A percentile compares a stretch with the other conserved stretches of the same genome.
These are phyloP conservation scores for Auriscalpium orientale DNA, from an alignment of 768 basidiomycete genomes.

Conservation along the genomic window DNA sequence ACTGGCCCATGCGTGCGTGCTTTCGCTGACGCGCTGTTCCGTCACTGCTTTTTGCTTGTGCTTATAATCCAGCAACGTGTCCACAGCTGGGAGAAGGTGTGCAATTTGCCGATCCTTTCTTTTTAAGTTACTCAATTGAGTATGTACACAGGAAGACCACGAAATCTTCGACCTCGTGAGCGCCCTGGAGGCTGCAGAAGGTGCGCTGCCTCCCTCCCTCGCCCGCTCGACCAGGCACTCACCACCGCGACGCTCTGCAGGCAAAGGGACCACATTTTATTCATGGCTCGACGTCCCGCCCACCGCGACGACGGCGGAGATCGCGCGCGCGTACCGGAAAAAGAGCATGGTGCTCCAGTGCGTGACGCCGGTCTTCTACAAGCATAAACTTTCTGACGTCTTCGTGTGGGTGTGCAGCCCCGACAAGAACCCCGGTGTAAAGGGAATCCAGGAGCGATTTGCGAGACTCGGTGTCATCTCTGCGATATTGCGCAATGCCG, in stretches of 20 bases:
- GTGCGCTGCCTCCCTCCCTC: constrained; percentile 27
- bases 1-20: constrained; percentile 51
- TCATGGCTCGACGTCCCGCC: constrained; percentile 81
- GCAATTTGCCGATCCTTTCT: constrained; percentile 1
- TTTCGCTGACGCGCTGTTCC: not conserved
- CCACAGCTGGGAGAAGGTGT: constrained; percentile 65
- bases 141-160: constrained; percentile 66
- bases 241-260: constrained; percentile 23
- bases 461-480: constrained; percentile 84
- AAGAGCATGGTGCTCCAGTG: constrained; percentile 88
- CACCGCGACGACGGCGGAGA: constrained; percentile 67
- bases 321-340: constrained; percentile 86
- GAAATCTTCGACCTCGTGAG: constrained; percentile 94
- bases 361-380: constrained; percentile 23
- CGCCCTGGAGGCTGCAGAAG: constrained; percentile 74
- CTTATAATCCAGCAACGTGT: constrained; percentile 2
- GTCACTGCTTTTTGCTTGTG: not conserved
- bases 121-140: not conserved
- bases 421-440: constrained; percentile 88
- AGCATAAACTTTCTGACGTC: too few species aligned
- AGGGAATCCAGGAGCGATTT: constrained; percentile 81
- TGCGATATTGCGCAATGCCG: constrained; percentile 69
- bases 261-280: constrained; percentile 92
- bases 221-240: not conserved
- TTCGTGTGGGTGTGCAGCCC: constrained; percentile 44